phyloP scores from a whole-genome alignment of 805 yeast genomes.

The Saturnispora besseyi region DNA sequence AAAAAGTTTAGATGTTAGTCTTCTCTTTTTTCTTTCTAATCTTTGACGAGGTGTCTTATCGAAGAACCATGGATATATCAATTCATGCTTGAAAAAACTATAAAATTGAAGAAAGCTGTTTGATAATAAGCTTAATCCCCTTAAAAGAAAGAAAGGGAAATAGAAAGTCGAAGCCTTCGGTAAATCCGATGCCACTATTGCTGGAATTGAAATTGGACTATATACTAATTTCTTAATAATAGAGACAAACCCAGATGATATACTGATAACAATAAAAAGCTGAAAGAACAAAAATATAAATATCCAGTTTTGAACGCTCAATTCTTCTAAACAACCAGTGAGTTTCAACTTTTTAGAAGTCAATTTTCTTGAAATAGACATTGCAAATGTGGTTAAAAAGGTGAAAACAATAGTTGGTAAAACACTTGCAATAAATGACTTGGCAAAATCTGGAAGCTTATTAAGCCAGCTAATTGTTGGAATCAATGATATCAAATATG shows the following conservation, averaged over 20 bases:
- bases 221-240: conserved; percentile 52
- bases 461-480: conserved; percentile 54
- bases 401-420: conserved; percentile 62
- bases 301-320: conserved; percentile 70
- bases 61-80: conserved; percentile 27
- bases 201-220: conserved; percentile 66
- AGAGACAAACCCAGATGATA: conserved; percentile 68
- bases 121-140: conserved; percentile 72
- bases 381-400: conserved; percentile 52
- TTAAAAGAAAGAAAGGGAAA: conserved; percentile 63
- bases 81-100: conserved; percentile 35
- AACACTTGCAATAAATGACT: conserved; percentile 49
- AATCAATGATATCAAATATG: conserved; percentile 49
- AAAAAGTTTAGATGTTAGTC: conserved; percentile 33
- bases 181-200: conserved; percentile 62
- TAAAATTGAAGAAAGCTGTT: conserved; percentile 55
- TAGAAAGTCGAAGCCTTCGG: conserved; percentile 86
- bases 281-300: conserved; percentile 75
- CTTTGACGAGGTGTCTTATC: conserved; percentile 21
- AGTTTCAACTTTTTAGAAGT: conserved; percentile 48
- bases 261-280: conserved; percentile 73
- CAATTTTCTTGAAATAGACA: conserved; percentile 46
- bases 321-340: conserved; percentile 55
- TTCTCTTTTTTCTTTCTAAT: conserved; percentile 33
- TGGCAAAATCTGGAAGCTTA: conserved; percentile 42